Evolutionary conservation across 176 grass and related monocot genomes (phyloP).

Genomic region (Thinopyrum elongatum): DNA sequence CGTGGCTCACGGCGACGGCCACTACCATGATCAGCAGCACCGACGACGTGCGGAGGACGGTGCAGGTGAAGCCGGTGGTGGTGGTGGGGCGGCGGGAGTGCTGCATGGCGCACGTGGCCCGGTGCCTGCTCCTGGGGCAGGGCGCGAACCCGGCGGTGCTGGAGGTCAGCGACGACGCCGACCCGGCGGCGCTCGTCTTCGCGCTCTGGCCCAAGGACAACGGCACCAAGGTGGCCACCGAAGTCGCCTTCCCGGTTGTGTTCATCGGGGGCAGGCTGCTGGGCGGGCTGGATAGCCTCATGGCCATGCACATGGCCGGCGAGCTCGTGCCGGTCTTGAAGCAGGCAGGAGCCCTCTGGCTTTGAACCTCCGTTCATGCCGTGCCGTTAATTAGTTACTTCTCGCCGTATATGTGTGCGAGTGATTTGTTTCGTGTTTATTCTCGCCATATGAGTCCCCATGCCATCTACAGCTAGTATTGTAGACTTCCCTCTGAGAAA

Average conservation of each 20-base stretch:
- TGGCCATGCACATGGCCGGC: conserved; percentile 73
- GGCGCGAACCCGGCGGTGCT: conserved; percentile 60
- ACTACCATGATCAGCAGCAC: background rate
- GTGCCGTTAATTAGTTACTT: background rate
- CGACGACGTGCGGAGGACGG: conserved; percentile 41
- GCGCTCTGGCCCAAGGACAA: conserved; percentile 9
- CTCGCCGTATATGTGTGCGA: background rate
- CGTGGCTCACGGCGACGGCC: background rate
- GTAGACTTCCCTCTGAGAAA: background rate
- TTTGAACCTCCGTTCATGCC: conserved; percentile 5
- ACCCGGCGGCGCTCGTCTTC: conserved; percentile 33
- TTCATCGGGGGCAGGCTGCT: conserved; percentile 71
- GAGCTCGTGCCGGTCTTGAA: conserved; percentile 69
- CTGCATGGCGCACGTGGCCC: conserved; percentile 77
- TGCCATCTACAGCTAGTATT: background rate
- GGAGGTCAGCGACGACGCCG: conserved; percentile 62
- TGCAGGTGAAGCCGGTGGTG: conserved; percentile 64
- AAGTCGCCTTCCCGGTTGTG: conserved; percentile 42
- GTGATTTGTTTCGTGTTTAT: background rate
- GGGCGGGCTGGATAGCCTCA: conserved; percentile 64
- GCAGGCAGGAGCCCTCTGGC: conserved; percentile 72
- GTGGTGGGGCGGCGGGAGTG: conserved; percentile 64
- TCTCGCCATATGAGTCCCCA: background rate
- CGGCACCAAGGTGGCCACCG: background rate
- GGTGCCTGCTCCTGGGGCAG: conserved; percentile 58